Percentiles rank a stretch among this genome's conserved stretches.
phyloP scores from a whole-genome alignment of 2,329 filamentous ascomycete species.

The Diaporthe australafricana region DNA sequence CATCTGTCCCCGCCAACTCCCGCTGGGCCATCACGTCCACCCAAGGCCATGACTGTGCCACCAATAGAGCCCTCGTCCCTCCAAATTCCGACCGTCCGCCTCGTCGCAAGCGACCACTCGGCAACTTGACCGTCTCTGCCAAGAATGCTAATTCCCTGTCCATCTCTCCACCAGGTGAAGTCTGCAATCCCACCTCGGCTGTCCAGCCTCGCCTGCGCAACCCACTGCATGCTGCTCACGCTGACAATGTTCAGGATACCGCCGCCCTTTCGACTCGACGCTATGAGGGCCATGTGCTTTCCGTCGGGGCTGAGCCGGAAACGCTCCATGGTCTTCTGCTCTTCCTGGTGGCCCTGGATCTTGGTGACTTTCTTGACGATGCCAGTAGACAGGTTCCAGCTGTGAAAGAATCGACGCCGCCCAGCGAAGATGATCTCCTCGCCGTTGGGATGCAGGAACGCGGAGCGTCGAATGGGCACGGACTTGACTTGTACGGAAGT shows the following conservation, averaged over 20 bases:
- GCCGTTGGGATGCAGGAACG: conserved; percentile 79
- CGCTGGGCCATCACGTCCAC: conserved; percentile 72
- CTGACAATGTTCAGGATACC: conserved; percentile 89
- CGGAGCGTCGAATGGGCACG: conserved; percentile 85
- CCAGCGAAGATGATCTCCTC: conserved; percentile 90
- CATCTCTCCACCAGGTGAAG: conserved; percentile 92
- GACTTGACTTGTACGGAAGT: conserved; percentile 89
- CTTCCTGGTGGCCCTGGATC: conserved; percentile 79
- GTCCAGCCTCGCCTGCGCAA: conserved; percentile 84
- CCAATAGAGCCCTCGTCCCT: conserved; percentile 89
- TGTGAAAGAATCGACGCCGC: conserved; percentile 90
- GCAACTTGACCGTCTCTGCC: conserved; percentile 91
- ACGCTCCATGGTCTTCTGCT: conserved; percentile 90
- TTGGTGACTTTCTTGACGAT: conserved; percentile 84
- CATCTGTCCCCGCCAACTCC: conserved; percentile 84
- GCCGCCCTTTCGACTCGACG: conserved; percentile 84
- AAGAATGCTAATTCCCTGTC: conserved; percentile 83
- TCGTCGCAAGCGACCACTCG: conserved; percentile 81
- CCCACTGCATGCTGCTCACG: conserved; percentile 86
- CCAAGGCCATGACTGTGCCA: conserved; percentile 84
- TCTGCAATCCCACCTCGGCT: conserved; percentile 87
- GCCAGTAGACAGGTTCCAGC: conserved; percentile 89
- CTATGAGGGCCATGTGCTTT: conserved; percentile 84
- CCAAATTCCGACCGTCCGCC: conserved; percentile 84
- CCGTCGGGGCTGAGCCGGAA: conserved; percentile 92